Evolutionary conservation across 768 basidiomycete genomes (phyloP).

Genomic region (Podaxis sp.): DNA sequence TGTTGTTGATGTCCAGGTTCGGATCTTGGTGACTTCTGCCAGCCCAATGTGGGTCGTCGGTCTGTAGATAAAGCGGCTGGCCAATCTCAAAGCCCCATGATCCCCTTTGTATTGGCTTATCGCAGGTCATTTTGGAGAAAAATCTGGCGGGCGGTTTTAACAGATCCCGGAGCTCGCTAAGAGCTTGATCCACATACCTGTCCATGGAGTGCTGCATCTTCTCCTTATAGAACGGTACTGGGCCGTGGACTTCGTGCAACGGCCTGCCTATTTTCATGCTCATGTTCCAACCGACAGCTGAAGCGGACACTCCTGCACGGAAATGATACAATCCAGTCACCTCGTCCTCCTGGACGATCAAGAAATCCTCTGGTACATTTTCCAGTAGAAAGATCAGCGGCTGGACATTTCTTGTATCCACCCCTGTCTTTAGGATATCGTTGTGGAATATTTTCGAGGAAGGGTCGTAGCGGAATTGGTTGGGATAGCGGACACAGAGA

Average conservation of each 20-base stretch:
- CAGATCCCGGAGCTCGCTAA: not conserved
- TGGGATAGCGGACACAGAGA: constrained; percentile 56
- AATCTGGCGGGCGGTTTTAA: constrained; percentile 29
- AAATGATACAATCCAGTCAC: constrained; percentile 43
- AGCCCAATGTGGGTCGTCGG: constrained; percentile 36
- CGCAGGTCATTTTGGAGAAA: constrained; percentile 45
- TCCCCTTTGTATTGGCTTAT: constrained; percentile 52
- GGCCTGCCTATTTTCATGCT: constrained; percentile 46
- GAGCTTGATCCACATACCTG: constrained; percentile 30
- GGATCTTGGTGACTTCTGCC: constrained; percentile 32
- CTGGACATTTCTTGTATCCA: constrained; percentile 27
- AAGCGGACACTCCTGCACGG: constrained; percentile 45
- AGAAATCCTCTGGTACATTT: constrained; percentile 53
- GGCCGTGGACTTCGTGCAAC: constrained; percentile 44
- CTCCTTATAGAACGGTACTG: constrained; percentile 50
- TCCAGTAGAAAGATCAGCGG: constrained; percentile 47
- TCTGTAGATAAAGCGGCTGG: constrained; percentile 45
- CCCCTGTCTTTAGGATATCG: constrained; percentile 35
- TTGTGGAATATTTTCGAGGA: constrained; percentile 40
- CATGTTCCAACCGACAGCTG: constrained; percentile 51
- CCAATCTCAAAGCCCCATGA: constrained; percentile 55
- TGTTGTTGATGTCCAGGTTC: constrained; percentile 36
- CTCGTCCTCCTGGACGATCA: constrained; percentile 41
- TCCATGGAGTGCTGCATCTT: constrained; percentile 51
- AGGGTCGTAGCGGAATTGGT: constrained; percentile 42